Base-by-base conservation (phyloP, 2,329 filamentous ascomycete genomes). In the Penicillium sp. region DNA sequence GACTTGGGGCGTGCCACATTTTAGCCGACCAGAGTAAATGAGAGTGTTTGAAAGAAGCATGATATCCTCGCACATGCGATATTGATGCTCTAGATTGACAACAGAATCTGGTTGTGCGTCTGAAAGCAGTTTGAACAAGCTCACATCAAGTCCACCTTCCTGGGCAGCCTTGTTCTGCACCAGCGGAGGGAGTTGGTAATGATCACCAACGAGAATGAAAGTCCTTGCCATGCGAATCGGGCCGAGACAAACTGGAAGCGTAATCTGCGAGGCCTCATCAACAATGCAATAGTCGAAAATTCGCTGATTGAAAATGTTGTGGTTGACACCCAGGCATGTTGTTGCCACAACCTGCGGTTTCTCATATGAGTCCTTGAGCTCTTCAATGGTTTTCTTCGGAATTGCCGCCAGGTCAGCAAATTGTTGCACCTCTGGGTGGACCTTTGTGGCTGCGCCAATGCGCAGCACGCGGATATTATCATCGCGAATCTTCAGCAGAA, bases 211-310 rank as follows among this genome's bases (percentile, higher is more conserved):
- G 0, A 99, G 85, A 17, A 99, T 91, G 75, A 99, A 99, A 0
- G 90, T 96, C 53, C 86, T 87, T 5, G 95, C 92, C 86, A 97
- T 91, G 11, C 95, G 88, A 67, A 99, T 96, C 0, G 95, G 95
- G 0, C 95, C 95, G 0, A 98, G 82, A 65, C 95, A 98, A 20
- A 97, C 94, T 0, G 95, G 95, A 20, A 99, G 81, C 0, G 95
- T 99, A 72, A 99, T 98, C 71, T 99, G 95, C 2, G 93, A 97
- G 0, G 95, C 95, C 76, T 99, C 95, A 66, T 99, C 95, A 4
- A 99, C 94, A 63, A 99, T 98, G 72, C 95, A 99, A 73, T 97
- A 98, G 76, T 99, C 95, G 67, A 99, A 99, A 0, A 89, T 87
- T 4, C 95, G 89, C 71, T 94, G 90, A 58, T 86, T 89, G 78